A percentile compares a stretch with the other conserved stretches of the same genome.
These are phyloP conservation scores for Aspergillus sp. DNA, from an alignment of 2,329 filamentous ascomycete genomes.

Conservation along the genomic window DNA sequence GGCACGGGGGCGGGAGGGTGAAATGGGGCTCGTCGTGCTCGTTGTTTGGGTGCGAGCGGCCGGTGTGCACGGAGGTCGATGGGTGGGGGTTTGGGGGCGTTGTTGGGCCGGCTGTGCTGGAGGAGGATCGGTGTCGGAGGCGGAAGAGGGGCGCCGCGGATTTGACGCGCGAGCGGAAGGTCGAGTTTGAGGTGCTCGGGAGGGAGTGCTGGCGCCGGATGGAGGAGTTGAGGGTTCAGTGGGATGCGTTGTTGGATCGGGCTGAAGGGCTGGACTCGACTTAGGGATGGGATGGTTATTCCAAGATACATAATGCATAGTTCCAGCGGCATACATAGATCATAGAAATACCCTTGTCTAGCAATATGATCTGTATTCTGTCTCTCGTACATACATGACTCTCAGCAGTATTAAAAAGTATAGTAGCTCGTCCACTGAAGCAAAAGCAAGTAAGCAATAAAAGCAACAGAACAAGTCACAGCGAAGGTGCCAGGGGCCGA, in stretches of 20 bases:
- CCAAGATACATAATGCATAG: too few species aligned
- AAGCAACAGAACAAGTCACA: conserved; percentile 3
- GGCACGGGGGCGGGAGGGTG: conserved; percentile 51
- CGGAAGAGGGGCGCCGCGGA: conserved; percentile 51
- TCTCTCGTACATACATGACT: not conserved
- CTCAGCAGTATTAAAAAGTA: too few species aligned
- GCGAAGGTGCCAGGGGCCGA: not conserved
- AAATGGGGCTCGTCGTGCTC: conserved; percentile 82
- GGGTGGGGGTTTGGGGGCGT: conserved; percentile 66
- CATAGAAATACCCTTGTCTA: not conserved
- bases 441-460: not conserved
- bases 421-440: not conserved
- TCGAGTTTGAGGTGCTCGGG: conserved; percentile 32
- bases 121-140: conserved; percentile 43
- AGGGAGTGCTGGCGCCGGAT: conserved; percentile 34
- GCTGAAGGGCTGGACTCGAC: conserved; percentile 14
- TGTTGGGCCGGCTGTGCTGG: conserved; percentile 42
- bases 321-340: not conserved
- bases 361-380: not conserved
- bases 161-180: conserved; percentile 40
- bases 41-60: conserved; percentile 47
- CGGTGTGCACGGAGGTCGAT: conserved; percentile 72
- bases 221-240: conserved; percentile 32
- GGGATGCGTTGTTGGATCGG: conserved; percentile 31
- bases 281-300: not conserved